Percentiles rank a stretch among this genome's conserved stretches.
Evolutionary conservation across 768 basidiomycete species (phyloP).

Genomic region (Erythrobasidium yunnanense): DNA sequence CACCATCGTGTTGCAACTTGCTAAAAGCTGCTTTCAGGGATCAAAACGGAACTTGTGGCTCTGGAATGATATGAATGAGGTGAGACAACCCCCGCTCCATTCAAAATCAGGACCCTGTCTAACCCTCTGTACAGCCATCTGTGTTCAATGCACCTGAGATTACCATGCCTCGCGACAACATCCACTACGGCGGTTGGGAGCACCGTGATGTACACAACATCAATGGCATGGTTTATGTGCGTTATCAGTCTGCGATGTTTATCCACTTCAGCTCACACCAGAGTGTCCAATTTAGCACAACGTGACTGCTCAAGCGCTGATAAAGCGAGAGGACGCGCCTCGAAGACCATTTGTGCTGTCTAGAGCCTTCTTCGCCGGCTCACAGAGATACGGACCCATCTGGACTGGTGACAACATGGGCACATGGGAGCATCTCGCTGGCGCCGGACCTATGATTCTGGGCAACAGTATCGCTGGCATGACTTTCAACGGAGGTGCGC

Average conservation of each 20-base stretch:
- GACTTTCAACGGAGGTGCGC: constrained; percentile 73
- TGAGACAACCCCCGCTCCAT: no score
- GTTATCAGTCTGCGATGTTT: constrained; percentile 31
- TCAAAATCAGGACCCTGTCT: no score
- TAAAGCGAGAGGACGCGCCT: constrained; percentile 59
- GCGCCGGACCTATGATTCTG: constrained; percentile 85
- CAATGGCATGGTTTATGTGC: constrained; percentile 75
- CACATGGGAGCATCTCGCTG: constrained; percentile 94
- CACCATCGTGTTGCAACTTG: constrained; percentile 29
- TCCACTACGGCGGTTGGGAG: constrained; percentile 93
- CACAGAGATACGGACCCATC: constrained; percentile 90
- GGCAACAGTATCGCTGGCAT: constrained; percentile 79
- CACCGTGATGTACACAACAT: constrained; percentile 95
- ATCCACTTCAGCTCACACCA: background rate
- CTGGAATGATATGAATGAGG: constrained; percentile 99
- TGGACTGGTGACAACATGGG: constrained; percentile 99
- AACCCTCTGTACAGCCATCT: no score
- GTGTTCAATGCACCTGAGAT: constrained; percentile 99
- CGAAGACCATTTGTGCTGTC: constrained; percentile 91
- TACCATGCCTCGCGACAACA: constrained; percentile 59
- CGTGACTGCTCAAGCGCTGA: constrained; percentile 66
- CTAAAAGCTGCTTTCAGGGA: constrained; percentile 46
- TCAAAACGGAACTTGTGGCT: constrained; percentile 74
- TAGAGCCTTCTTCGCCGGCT: constrained; percentile 86
- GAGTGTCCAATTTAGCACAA: constrained; percentile 53